Evolutionary conservation across 2,329 filamentous ascomycete genomes (phyloP), one percentile per base, ranked within the genome.

Genomic region (Hymenoscyphus albidus): DNA sequence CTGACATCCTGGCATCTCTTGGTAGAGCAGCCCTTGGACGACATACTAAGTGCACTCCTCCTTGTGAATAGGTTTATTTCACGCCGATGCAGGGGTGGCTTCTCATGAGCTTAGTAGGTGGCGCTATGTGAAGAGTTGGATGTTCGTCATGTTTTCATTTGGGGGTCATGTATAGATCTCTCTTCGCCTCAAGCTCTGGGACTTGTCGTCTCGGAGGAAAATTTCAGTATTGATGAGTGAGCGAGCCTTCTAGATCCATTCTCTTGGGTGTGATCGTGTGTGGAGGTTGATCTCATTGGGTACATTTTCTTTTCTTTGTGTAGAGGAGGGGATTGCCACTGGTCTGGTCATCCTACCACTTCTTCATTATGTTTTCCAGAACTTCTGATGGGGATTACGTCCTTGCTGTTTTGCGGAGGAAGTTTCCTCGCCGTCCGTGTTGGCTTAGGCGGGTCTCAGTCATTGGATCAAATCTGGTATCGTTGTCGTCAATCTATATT

Each of bases 101-200:
- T 54, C 22, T 54, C 18, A 54, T 54, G 18, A 54, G 48, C n/a
- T 27, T 13, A 22, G 44, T 51, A 16, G 14, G 44, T 27, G 48
- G 48, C 48, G 48, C 18, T 6, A 10, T 54, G 18, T 54, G 18
- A 54, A 27, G 48, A 54, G 48, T 27, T 54, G 48, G 48, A 54
- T 54, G 22, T 54, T 54, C 48, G 18, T 22, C 48, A 54, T 54
- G 48, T 54, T 54, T 54, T 54, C 48, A 22, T 54, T 12, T 54
- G 27, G 48, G 22, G 48, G 18, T 13, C 10, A 27, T 27, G 18
- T 22, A 22, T 54, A 13, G 48, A 54, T 13, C 48, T 54, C 35
- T 10, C 35, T 10, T 35, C 35, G 9, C 6, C 35, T 35, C 35
- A 5, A 35, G 35, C 35, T 35, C 35, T 35, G 35, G 35, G 6